Conservation (phyloP, 73 alveolate genomes). For the Paramecium sonneborni region DNA sequence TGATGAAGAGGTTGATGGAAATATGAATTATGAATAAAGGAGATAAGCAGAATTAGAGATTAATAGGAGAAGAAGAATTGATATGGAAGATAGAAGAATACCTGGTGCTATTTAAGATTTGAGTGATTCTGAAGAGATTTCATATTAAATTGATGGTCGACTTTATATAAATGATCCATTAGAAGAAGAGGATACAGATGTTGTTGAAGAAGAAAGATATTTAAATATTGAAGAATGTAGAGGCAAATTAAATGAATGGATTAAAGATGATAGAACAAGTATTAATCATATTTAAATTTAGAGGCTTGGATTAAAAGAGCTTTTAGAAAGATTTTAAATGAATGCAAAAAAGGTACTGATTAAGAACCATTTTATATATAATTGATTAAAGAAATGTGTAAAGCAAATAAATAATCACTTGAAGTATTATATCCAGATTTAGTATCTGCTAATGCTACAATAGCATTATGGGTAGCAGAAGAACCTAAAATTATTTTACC, state of each 20-base stretch:
- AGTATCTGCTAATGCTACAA: slow-evolving; percentile 74
- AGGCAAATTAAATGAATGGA: slow-evolving; percentile 95
- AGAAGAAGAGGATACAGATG: slow-evolving; percentile 82
- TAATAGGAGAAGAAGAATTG: slow-evolving; percentile 74
- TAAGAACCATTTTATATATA: slow-evolving; percentile 78
- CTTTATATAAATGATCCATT: slow-evolving; percentile 71
- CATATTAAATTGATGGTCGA: slow-evolving; percentile 6
- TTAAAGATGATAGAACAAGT: slow-evolving; percentile 89
- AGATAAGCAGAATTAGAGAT: slow-evolving; percentile 89
- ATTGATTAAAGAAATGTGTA: slow-evolving; percentile 94
- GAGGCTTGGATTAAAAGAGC: slow-evolving; percentile 48
- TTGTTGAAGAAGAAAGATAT: slow-evolving; percentile 79
- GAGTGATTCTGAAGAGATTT: slow-evolving; percentile 70
- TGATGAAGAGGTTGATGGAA: slow-evolving; percentile 84
- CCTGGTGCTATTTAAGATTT: slow-evolving; percentile 93
- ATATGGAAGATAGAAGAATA: slow-evolving; percentile 65
- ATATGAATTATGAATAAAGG: slow-evolving; percentile 85
- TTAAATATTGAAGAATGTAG: slow-evolving; percentile 92
- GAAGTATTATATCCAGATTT: slow-evolving; percentile 87
- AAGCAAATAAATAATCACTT: slow-evolving; percentile 90
- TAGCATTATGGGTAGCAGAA: slow-evolving; percentile 97
- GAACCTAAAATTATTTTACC: slow-evolving; percentile 94
- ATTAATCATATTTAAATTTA: neutral
- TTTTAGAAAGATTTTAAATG: slow-evolving; percentile 16
- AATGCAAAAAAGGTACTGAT: neutral